Conservation (phyloP, 768 basidiomycete genomes). For the Serendipita sp. region DNA sequence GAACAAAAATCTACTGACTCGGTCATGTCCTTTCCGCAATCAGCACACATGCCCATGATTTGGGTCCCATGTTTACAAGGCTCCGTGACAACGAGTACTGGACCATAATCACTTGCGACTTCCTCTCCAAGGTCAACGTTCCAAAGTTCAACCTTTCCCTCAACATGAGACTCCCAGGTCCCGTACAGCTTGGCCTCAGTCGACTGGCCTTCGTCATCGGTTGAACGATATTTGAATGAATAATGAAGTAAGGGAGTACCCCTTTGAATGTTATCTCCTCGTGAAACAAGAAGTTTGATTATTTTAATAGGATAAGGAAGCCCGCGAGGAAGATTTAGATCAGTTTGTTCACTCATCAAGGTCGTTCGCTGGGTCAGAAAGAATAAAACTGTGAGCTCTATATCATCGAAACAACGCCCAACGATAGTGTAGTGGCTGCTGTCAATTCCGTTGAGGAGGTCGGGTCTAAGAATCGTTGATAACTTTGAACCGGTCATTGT, state of each 20-base stretch:
- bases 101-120: conserved; percentile 41
- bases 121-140: conserved; percentile 47
- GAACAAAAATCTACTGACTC: conserved; percentile 34
- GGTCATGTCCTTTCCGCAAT: conserved; percentile 94
- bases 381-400: background rate
- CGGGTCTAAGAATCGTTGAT: background rate
- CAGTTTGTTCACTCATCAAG: conserved; percentile 25
- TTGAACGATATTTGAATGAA: conserved; percentile 49
- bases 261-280: conserved; percentile 36
- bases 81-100: conserved; percentile 56
- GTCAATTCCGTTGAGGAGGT: background rate
- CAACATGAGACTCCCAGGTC: conserved; percentile 79
- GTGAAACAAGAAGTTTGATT: conserved; percentile 42
- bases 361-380: too few relatives aligned
- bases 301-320: conserved; percentile 81
- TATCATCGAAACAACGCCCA: background rate
- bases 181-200: conserved; percentile 53
- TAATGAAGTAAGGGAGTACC: conserved; percentile 73
- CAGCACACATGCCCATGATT: conserved; percentile 75
- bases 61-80: conserved; percentile 97
- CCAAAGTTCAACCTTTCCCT: conserved; percentile 66
- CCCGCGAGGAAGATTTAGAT: conserved; percentile 55
- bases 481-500: background rate
- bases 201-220: conserved; percentile 29
- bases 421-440: background rate